phyloP scores from a whole-genome alignment of 2,329 filamentous ascomycete species.

The Diaporthe vaccinii region DNA sequence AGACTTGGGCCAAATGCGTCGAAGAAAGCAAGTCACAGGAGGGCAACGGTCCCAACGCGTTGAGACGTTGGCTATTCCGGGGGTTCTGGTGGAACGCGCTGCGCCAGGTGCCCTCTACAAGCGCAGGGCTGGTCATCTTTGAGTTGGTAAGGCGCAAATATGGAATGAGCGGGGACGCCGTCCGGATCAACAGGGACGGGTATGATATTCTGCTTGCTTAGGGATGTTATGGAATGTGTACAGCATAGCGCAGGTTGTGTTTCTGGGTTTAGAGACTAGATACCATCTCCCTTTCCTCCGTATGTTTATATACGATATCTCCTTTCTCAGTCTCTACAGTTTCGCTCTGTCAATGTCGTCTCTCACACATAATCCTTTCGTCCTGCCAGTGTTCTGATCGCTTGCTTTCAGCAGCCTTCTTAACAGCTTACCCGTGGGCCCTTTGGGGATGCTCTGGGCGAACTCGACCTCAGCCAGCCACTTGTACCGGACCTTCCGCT shows the following conservation, averaged over 20 bases:
- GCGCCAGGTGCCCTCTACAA: slow-evolving; percentile 81
- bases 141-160: slow-evolving; percentile 82
- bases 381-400: slow-evolving; percentile 11
- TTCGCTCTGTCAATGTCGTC: slow-evolving; percentile 10
- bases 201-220: slow-evolving; percentile 77
- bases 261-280: slow-evolving; percentile 1
- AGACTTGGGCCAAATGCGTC: slow-evolving; percentile 73
- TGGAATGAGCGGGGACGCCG: slow-evolving; percentile 71
- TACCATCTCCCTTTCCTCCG: slow-evolving; percentile 12
- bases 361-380: slow-evolving; percentile 10
- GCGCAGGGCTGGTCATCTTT: slow-evolving; percentile 83
- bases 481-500: slow-evolving; percentile 66
- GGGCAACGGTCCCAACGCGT: slow-evolving; percentile 49
- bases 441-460: slow-evolving; percentile 67
- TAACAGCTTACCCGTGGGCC: slow-evolving; percentile 70
- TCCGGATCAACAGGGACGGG: slow-evolving; percentile 75
- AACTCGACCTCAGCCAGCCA: slow-evolving; percentile 63
- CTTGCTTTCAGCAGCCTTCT: slow-evolving; percentile 57
- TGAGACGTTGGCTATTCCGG: slow-evolving; percentile 75
- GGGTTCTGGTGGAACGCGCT: slow-evolving; percentile 81
- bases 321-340: slow-evolving; percentile 7
- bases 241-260: slow-evolving; percentile 24
- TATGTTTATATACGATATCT: not conserved
- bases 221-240: slow-evolving; percentile 30
- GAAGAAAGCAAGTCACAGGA: slow-evolving; percentile 69